Percentiles rank a stretch among this genome's conserved stretches.
These are phyloP conservation scores for Salix suchowensis DNA, from an alignment of 345 rosid species.

Conservation along the genomic window DNA sequence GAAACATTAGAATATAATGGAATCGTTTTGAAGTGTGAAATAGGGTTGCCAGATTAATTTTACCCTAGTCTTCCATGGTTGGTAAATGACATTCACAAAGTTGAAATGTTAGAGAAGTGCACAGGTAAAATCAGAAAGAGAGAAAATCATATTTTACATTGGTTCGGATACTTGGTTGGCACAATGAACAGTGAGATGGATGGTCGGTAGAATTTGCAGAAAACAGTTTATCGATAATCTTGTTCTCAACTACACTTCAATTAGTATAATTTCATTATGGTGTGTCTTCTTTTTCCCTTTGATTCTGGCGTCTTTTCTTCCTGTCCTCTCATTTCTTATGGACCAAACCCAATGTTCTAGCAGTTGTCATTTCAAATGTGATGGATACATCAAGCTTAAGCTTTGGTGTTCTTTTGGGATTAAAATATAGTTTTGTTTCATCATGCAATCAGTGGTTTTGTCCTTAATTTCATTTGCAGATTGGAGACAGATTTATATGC, in stretches of 20 bases:
- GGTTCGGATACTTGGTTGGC: too few relatives aligned
- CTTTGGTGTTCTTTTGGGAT: not conserved
- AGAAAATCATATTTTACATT: too few relatives aligned
- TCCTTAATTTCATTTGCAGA: constrained; percentile 44
- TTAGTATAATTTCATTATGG: not conserved
- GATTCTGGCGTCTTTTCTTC: not conserved
- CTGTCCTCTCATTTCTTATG: not conserved
- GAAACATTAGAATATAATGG: too few relatives aligned
- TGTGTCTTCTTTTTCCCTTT: not conserved
- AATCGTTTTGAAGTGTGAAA: too few relatives aligned
- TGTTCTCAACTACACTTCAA: not conserved
- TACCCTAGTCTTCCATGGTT: too few relatives aligned
- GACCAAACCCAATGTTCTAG: not conserved
- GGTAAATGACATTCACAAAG: too few relatives aligned
- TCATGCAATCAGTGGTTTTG: not conserved
- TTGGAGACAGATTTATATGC: constrained; percentile 79
- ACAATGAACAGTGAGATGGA: too few relatives aligned
- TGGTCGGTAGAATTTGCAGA: not conserved
- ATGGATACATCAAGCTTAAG: not conserved
- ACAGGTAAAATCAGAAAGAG: too few relatives aligned
- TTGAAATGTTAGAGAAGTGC: too few relatives aligned
- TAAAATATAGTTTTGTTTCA: too few relatives aligned
- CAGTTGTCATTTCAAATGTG: not conserved
- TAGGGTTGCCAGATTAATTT: too few relatives aligned
- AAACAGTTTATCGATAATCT: not conserved